phyloP scores from a whole-genome alignment of 495 filamentous ascomycete genomes.

The Hyaloscypha finlandica region DNA sequence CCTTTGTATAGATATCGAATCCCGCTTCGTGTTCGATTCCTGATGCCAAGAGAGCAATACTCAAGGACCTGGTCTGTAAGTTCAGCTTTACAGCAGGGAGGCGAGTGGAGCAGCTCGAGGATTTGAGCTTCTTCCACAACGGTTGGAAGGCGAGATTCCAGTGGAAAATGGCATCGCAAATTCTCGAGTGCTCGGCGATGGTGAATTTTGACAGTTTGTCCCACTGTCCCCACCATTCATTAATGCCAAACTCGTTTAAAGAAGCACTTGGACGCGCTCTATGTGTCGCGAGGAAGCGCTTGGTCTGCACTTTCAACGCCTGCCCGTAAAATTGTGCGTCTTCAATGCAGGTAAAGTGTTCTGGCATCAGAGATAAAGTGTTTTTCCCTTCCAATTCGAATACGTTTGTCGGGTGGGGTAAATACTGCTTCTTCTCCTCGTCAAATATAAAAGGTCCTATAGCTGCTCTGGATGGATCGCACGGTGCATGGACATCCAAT shows the following conservation, averaged over 20 bases:
- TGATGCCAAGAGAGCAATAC: background rate
- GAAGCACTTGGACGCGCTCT: background rate
- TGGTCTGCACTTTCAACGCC: constrained; percentile 1
- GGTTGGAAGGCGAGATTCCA: background rate
- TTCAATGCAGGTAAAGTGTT: background rate
- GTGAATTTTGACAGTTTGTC: background rate
- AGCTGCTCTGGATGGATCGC: constrained; percentile 51
- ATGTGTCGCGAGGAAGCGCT: background rate
- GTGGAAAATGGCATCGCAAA: background rate
- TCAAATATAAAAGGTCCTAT: background rate
- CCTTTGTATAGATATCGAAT: background rate
- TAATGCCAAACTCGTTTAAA: background rate
- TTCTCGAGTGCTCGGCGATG: background rate
- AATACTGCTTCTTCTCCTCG: background rate
- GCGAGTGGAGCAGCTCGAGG: background rate
- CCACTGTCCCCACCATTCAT: background rate
- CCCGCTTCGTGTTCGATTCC: constrained; percentile 1
- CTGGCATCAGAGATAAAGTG: background rate
- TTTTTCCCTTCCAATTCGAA: background rate
- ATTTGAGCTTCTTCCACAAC: background rate
- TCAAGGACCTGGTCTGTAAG: constrained; percentile 1
- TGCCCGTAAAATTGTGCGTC: background rate
- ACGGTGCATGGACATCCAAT: constrained; percentile 53
- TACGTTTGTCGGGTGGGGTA: background rate
- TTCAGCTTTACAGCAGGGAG: constrained; percentile 2